Conservation (phyloP, 768 basidiomycete species). For the Leccinum longicurvipes region DNA sequence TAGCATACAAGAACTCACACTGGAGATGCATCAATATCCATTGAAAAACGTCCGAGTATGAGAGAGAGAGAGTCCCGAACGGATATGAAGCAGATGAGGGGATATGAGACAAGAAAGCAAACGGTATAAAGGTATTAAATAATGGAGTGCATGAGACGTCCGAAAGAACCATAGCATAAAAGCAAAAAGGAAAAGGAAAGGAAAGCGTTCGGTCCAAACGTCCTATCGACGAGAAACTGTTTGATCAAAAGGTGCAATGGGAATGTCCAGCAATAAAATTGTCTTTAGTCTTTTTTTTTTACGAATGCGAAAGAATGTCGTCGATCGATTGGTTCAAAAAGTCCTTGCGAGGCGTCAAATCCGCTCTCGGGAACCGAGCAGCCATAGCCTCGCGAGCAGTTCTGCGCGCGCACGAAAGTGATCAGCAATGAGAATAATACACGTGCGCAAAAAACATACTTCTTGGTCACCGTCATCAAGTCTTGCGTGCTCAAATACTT, state of each 20-base stretch:
- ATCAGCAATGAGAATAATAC: conserved; percentile 3
- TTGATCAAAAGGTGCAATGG: background rate
- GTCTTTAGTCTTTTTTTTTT: conserved; percentile 14
- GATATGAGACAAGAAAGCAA: background rate
- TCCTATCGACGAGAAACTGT: conserved; percentile 9
- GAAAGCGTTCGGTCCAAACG: conserved; percentile 6
- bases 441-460: conserved; percentile 36
- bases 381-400: conserved; percentile 63
- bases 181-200: background rate
- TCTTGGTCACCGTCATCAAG: conserved; percentile 70
- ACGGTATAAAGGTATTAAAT: conserved; percentile 5
- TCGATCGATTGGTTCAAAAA: conserved; percentile 72
- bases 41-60: background rate
- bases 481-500: conserved; percentile 63
- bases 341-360: conserved; percentile 51
- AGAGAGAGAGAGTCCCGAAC: conserved; percentile 7
- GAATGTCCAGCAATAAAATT: background rate
- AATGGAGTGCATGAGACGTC: conserved; percentile 8
- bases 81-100: conserved; percentile 8
- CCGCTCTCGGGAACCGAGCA: conserved; percentile 63
- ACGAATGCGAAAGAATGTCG: conserved; percentile 55
- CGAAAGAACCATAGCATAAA: background rate
- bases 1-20: background rate
- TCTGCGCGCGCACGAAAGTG: conserved; percentile 25
- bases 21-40: background rate